Evolutionary conservation across 106 monocot species (phyloP), one percentile per base, ranked within the genome.

Genomic region (Dioscorea alata): DNA sequence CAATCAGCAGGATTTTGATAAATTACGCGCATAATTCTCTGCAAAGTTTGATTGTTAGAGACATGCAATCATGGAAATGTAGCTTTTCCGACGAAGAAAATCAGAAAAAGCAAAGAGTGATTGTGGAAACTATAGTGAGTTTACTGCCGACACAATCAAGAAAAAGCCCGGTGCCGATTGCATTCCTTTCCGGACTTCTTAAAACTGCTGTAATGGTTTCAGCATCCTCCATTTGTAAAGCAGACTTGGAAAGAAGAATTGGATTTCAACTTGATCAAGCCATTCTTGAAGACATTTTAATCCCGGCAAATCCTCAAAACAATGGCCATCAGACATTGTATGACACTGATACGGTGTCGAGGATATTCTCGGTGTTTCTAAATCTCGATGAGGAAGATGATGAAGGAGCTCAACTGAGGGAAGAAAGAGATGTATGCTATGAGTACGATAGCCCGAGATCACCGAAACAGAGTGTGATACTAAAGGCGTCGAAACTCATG

Each of bases 201-300:
- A 95, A 95, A 67, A 71, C 88, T 22, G 81, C 88, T 19, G 67
- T 70, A 9, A 49, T 67, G 64, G 75, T 63, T 28, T 76, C 85
- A 0, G 79, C 88, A 24, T 83, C 90, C 12, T 71, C 76, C 10
- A 61, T 77, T 21, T 89, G 89, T 68, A 76, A 61, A 67, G 80
- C 76, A 6, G 91, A 95, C 54, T 20, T 95, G 48, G 91, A 95
- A 74, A 88, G 71, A 57, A 79, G 85, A 64, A 88, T 95, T 17
- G 94, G 79, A 22, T 15, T 88, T 77, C 91, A 91, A 67, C 73
- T 91, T 28, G 87, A 90, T 58, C 82, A 81, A 74, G 87, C 87
- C 16, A 87, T 82, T 65, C 78, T 94, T 2, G 94, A 94, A 71
- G 94, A 94, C 70, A 75, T 90, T 33, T 76, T 94, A 57, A 77